Evolutionary conservation across 768 basidiomycete genomes (phyloP).

Genomic region (Boletus coccyginus): DNA sequence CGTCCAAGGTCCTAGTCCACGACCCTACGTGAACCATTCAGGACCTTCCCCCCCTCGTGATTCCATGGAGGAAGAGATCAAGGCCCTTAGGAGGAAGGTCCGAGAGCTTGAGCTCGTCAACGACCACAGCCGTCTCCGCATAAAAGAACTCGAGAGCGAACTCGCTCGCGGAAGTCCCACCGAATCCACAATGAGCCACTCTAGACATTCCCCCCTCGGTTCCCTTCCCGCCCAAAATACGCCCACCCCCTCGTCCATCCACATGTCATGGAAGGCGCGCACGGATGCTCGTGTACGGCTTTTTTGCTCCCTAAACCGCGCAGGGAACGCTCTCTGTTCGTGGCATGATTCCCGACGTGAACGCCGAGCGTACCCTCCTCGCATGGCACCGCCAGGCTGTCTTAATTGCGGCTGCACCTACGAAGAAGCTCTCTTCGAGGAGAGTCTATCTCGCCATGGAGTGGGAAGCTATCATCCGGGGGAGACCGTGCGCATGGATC

Average conservation of each 20-base stretch:
- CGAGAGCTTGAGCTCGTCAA: constrained; percentile 63
- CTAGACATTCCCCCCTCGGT: constrained; percentile 10
- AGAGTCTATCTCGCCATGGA: constrained; percentile 72
- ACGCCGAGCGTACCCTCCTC: constrained; percentile 71
- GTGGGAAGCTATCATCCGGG: constrained; percentile 84
- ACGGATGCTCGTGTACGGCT: constrained; percentile 69
- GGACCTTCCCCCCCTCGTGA: constrained; percentile 16
- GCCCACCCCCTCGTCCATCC: constrained; percentile 41
- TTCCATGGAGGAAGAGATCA: constrained; percentile 48
- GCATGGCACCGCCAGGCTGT: constrained; percentile 72
- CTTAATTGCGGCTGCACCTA: constrained; percentile 86
- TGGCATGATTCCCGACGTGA: constrained; percentile 90
- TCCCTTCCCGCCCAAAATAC: constrained; percentile 25
- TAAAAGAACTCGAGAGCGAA: constrained; percentile 47
- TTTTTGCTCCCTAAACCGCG: constrained; percentile 81
- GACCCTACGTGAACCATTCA: constrained; percentile 20
- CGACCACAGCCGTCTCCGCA: constrained; percentile 46
- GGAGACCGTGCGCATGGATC: constrained; percentile 86
- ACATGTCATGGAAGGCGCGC: constrained; percentile 65
- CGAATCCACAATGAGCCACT: constrained; percentile 22
- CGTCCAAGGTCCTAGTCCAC: constrained; percentile 15
- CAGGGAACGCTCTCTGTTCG: constrained; percentile 84
- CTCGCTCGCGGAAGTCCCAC: constrained; percentile 34
- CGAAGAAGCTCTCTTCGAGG: constrained; percentile 85
- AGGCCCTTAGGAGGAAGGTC: constrained; percentile 52